Conservation (phyloP, 2,329 filamentous ascomycete genomes). For the Paracorniculantispora psalliotae region DNA sequence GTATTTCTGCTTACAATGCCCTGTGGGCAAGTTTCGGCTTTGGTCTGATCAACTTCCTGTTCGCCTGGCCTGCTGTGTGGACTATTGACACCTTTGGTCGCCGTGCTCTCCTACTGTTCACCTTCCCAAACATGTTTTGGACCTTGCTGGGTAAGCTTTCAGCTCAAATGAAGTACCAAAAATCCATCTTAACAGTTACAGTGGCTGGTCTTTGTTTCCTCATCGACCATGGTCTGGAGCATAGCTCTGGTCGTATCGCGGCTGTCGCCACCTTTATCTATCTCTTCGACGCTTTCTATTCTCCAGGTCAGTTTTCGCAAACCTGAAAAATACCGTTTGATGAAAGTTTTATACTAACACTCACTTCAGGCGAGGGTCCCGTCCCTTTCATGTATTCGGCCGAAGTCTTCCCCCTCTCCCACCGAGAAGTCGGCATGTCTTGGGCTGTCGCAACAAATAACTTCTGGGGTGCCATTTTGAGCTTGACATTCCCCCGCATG, state of each 20-base stretch:
- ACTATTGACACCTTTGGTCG: conserved; percentile 62
- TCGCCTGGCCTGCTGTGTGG: conserved; percentile 57
- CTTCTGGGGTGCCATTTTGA: conserved; percentile 44
- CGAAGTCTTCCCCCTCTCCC: conserved; percentile 56
- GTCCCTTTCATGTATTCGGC: conserved; percentile 55
- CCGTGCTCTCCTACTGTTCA: conserved; percentile 54
- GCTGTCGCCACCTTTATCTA: conserved; percentile 57
- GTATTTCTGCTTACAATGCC: conserved; percentile 33
- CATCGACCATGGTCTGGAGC: conserved; percentile 25
- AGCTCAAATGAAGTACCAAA: neutral
- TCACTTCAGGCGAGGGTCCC: conserved; percentile 40
- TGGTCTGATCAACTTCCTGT: conserved; percentile 56
- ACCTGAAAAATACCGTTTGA: neutral
- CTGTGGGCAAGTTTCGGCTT: conserved; percentile 41
- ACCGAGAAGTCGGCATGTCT: conserved; percentile 57
- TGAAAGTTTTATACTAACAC: neutral
- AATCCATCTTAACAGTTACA: conserved; percentile 12
- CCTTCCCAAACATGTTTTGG: conserved; percentile 61
- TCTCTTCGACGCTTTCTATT: conserved; percentile 59
- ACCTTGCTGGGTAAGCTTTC: conserved; percentile 38
- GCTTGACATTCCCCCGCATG: conserved; percentile 44
- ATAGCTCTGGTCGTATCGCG: conserved; percentile 41
- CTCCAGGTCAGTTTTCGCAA: conserved; percentile 36
- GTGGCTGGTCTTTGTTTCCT: conserved; percentile 31
- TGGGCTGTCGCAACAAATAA: conserved; percentile 55